phyloP scores from a whole-genome alignment of 2,329 filamentous ascomycete genomes.

The Colletotrichum eremochloae region DNA sequence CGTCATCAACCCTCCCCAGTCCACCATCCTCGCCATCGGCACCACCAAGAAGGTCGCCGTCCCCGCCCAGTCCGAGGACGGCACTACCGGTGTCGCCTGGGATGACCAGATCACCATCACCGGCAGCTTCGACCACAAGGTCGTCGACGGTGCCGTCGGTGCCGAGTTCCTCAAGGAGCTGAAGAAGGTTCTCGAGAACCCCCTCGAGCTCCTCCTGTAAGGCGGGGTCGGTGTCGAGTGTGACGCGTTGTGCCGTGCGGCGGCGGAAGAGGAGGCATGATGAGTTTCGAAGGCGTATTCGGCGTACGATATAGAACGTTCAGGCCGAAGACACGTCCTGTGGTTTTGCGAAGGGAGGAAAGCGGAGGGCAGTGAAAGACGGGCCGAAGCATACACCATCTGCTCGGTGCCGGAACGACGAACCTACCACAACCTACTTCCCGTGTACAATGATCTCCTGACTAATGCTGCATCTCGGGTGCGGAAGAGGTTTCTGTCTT shows the following conservation, averaged over 20 bases:
- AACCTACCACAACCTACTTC: slow-evolving; percentile 49
- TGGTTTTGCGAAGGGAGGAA: slow-evolving; percentile 33
- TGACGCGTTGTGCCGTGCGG: neutral
- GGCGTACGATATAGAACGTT: slow-evolving; percentile 36
- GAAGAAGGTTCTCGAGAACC: slow-evolving; percentile 98
- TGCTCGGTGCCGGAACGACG: slow-evolving; percentile 40
- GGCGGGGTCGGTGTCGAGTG: neutral
- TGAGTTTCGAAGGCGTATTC: slow-evolving; percentile 36
- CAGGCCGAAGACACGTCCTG: slow-evolving; percentile 36
- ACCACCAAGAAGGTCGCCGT: slow-evolving; percentile 96
- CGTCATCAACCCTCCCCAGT: slow-evolving; percentile 98
- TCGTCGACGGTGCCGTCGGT: slow-evolving; percentile 95
- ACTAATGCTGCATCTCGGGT: slow-evolving; percentile 55
- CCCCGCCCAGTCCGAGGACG: slow-evolving; percentile 78
- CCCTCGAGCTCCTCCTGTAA: slow-evolving; percentile 91
- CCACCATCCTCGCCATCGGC: slow-evolving; percentile 93
- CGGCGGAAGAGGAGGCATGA: slow-evolving; percentile 29
- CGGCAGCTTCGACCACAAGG: slow-evolving; percentile 98
- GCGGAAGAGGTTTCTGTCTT: slow-evolving; percentile 48
- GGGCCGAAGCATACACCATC: slow-evolving; percentile 33
- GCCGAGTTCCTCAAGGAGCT: slow-evolving; percentile 97
- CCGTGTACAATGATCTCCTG: slow-evolving; percentile 59
- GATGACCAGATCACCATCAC: slow-evolving; percentile 98
- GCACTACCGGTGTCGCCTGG: slow-evolving; percentile 81
- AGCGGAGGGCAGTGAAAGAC: slow-evolving; percentile 37